Percentiles rank a stretch among this genome's conserved stretches.
Conservation (phyloP, 2,329 filamentous ascomycete species). For the Sclerotinia glacialis region DNA sequence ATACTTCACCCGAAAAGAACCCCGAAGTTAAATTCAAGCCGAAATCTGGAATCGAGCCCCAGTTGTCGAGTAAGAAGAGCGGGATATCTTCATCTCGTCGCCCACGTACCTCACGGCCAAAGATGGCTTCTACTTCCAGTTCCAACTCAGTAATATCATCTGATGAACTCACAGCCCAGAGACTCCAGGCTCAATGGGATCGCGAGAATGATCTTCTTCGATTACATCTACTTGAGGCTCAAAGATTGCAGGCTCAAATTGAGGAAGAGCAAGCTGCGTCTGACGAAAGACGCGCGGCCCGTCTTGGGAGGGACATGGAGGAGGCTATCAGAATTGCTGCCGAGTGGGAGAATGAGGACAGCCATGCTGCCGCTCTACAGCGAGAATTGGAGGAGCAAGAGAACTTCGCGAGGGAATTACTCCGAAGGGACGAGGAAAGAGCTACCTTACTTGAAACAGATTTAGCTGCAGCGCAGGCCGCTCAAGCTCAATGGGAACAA, state of each 20-base stretch:
- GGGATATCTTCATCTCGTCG: neutral
- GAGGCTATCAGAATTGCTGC: slow-evolving; percentile 18
- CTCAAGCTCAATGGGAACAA: slow-evolving; percentile 20
- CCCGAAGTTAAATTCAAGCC: slow-evolving; percentile 2
- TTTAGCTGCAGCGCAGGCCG: slow-evolving; percentile 19
- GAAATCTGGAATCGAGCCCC: slow-evolving; percentile 3
- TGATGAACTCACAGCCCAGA: slow-evolving; percentile 17
- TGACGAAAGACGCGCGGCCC: neutral
- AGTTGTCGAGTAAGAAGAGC: neutral
- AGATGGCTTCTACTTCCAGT: neutral
- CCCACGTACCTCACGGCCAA: neutral
- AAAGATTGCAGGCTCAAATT: slow-evolving; percentile 21
- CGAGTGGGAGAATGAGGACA: slow-evolving; percentile 21
- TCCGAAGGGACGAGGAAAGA: slow-evolving; percentile 11
- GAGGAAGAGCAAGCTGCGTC: slow-evolving; percentile 15
- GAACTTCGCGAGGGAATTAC: slow-evolving; percentile 6
- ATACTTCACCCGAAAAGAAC: neutral
- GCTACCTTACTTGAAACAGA: neutral
- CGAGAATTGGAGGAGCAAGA: slow-evolving; percentile 18
- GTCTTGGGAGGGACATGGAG: slow-evolving; percentile 14
- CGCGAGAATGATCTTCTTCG: slow-evolving; percentile 18
- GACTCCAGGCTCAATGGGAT: slow-evolving; percentile 20
- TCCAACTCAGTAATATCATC: neutral
- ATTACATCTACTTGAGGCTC: slow-evolving; percentile 14
- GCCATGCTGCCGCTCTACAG: neutral